phyloP scores from a whole-genome alignment of 2,329 filamentous ascomycete species.

The Parascedosporium putredinis region DNA sequence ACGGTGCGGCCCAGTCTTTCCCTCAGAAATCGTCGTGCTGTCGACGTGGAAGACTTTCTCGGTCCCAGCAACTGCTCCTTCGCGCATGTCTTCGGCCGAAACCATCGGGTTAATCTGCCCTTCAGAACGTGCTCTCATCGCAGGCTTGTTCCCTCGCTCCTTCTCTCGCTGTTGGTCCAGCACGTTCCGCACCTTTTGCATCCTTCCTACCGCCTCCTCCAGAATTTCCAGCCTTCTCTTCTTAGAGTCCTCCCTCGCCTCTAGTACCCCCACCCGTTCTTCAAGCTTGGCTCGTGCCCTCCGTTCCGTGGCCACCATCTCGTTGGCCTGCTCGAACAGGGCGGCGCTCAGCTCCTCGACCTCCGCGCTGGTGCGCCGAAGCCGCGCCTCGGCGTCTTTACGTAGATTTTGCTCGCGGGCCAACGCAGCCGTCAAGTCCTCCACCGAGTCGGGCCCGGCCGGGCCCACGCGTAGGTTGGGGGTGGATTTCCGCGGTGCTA shows the following conservation, averaged over 20 bases:
- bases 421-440: constrained; percentile 53
- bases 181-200: constrained; percentile 59
- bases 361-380: constrained; percentile 58
- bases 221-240: constrained; percentile 55
- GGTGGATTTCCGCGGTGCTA: constrained; percentile 35
- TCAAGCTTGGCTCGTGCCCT: constrained; percentile 61
- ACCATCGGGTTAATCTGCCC: background rate
- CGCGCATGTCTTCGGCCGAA: background rate
- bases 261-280: constrained; percentile 57
- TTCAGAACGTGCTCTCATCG: background rate
- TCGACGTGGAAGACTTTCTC: background rate
- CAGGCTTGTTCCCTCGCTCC: background rate
- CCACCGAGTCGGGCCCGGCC: constrained; percentile 17
- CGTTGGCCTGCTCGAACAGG: constrained; percentile 74
- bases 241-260: constrained; percentile 62
- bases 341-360: constrained; percentile 68
- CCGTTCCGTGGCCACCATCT: constrained; percentile 74
- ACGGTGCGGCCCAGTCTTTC: no score
- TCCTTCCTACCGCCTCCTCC: constrained; percentile 59
- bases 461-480: constrained; percentile 21
- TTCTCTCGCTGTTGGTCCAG: constrained; percentile 27
- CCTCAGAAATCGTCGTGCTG: background rate
- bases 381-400: constrained; percentile 56
- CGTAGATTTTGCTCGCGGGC: constrained; percentile 57
- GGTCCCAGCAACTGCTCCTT: background rate